Conservation (phyloP, 2,329 filamentous ascomycete species). For the Fusarium sp. region DNA sequence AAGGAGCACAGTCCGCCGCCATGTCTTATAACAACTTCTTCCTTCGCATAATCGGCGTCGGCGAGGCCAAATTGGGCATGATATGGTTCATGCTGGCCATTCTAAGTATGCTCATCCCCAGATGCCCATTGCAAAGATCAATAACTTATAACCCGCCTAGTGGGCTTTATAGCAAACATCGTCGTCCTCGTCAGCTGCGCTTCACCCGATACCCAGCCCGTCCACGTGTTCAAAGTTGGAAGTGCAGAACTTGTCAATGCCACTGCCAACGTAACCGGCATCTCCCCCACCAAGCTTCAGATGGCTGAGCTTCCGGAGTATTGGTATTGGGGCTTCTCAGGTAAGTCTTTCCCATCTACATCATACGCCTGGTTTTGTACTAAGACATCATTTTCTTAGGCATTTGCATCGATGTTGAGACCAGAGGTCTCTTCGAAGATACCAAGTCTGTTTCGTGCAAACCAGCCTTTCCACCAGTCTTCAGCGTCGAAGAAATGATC, state of each 20-base stretch:
- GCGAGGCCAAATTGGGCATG: not conserved
- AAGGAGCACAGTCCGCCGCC: fast-evolving
- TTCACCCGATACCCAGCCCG: not conserved
- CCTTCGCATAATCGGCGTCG: not conserved
- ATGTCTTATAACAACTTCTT: not conserved
- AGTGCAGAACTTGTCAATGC: not conserved
- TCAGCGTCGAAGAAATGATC: not conserved
- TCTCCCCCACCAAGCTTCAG: not conserved
- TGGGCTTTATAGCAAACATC: not conserved
- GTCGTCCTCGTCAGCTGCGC: not conserved
- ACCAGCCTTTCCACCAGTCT: not conserved
- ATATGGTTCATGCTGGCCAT: constrained; percentile 3
- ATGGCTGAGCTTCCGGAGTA: not conserved
- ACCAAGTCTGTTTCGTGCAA: not conserved
- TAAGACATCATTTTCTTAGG: not conserved
- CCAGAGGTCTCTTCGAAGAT: not conserved
- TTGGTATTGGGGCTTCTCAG: constrained; percentile 4
- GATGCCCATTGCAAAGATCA: not conserved
- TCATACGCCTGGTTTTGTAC: fast-evolving
- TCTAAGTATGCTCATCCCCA: not conserved
- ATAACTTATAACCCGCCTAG: not conserved
- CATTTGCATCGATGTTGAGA: not conserved
- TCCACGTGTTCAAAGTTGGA: not conserved
- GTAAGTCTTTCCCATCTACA: not conserved
- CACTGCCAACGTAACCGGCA: not conserved